Evolutionary conservation across 2,329 filamentous ascomycete genomes (phyloP).

Genomic region (Verticillium tricorpus): DNA sequence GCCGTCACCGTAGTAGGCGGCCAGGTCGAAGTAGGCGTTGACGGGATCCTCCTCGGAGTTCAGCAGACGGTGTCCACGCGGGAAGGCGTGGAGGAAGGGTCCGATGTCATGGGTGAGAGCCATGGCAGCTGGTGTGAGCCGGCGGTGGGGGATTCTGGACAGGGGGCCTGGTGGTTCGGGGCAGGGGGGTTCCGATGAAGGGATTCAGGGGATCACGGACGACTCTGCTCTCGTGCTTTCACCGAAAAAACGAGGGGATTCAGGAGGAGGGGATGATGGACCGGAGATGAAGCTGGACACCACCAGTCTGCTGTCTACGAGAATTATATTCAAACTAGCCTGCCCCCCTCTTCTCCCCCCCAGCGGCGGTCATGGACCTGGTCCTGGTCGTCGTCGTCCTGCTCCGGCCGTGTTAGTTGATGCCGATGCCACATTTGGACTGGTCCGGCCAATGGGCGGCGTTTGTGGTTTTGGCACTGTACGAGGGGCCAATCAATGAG

Average conservation of each 20-base stretch:
- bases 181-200: not conserved
- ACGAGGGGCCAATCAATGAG: not conserved
- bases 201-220: not conserved
- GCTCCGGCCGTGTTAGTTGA: not conserved
- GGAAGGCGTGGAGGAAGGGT: not conserved
- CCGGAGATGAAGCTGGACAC: not conserved
- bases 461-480: not conserved
- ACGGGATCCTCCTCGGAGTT: slow-evolving; percentile 2
- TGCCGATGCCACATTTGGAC: not conserved
- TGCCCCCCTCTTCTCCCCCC: not conserved
- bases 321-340: not conserved
- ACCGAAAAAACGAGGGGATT: not conserved
- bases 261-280: not conserved
- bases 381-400: not conserved
- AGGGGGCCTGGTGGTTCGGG: not conserved
- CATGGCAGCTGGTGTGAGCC: not conserved
- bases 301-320: not conserved
- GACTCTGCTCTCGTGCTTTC: not conserved
- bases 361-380: not conserved
- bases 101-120: not conserved
- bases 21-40: slow-evolving; percentile 3
- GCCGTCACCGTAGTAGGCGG: slow-evolving; percentile 2
- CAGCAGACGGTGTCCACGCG: not conserved
- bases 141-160: not conserved
- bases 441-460: not conserved